phyloP scores from a whole-genome alignment of 202 grass and related monocot genomes.

The Schoenoplectus triqueter region DNA sequence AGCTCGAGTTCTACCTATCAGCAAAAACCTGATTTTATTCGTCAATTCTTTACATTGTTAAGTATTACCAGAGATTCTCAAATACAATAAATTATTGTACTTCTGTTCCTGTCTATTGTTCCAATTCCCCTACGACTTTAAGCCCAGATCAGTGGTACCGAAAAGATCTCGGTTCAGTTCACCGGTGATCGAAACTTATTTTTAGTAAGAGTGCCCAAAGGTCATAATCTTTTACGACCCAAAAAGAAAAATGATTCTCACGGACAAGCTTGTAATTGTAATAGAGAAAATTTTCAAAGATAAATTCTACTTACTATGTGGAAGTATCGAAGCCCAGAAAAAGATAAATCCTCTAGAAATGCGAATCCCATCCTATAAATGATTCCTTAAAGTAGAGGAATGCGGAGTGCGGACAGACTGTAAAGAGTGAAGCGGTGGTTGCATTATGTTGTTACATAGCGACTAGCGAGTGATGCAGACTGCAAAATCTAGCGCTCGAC shows the following conservation, averaged over 20 bases:
- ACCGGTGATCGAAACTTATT: background rate
- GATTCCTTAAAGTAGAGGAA: too few relatives aligned
- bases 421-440: too few relatives aligned
- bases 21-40: background rate
- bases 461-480: too few relatives aligned
- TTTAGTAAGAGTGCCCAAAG: constrained; percentile 14
- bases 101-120: background rate
- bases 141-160: background rate
- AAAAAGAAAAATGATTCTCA: background rate
- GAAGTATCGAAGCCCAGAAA: constrained; percentile 96
- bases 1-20: background rate
- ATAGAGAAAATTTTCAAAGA: background rate
- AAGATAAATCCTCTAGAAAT: constrained; percentile 68
- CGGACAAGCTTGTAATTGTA: background rate
- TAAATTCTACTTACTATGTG: constrained; percentile 66
- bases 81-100: background rate
- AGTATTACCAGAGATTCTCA: background rate
- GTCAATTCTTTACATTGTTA: background rate
- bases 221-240: too few relatives aligned
- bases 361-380: constrained; percentile 30
- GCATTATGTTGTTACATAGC: too few relatives aligned
- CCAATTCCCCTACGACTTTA: background rate
- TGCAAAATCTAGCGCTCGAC: too few relatives aligned
- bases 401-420: too few relatives aligned
- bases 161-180: background rate